phyloP scores from a whole-genome alignment of 2,329 filamentous ascomycete species.

The Penicillium sclerotigenum region DNA sequence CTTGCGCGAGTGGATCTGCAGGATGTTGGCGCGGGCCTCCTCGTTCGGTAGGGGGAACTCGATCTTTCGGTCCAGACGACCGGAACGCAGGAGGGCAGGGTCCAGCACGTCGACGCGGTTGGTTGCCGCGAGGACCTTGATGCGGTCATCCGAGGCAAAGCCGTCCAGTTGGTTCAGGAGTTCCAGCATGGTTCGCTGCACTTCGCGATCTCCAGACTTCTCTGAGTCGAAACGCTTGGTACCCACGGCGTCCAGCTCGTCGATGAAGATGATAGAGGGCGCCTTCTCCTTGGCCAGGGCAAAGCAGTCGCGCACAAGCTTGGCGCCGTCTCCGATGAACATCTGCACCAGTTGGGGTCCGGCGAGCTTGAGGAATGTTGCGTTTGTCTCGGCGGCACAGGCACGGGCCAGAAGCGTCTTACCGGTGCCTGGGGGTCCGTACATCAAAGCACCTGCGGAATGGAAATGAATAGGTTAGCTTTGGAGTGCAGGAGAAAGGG shows the following conservation, averaged over 20 bases:
- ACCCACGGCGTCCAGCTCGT: slow-evolving; percentile 96
- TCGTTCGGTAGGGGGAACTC: slow-evolving; percentile 98
- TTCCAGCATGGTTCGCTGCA: slow-evolving; percentile 98
- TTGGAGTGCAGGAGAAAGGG: slow-evolving; percentile 2
- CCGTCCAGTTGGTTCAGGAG: slow-evolving; percentile 97
- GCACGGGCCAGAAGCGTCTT: slow-evolving; percentile 73
- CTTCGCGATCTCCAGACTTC: slow-evolving; percentile 95
- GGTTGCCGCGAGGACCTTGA: slow-evolving; percentile 92
- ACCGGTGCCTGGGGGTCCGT: slow-evolving; percentile 61
- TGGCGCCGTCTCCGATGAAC: slow-evolving; percentile 98
- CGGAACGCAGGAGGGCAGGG: slow-evolving; percentile 84
- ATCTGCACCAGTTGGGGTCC: slow-evolving; percentile 98
- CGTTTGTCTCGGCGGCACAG: slow-evolving; percentile 95
- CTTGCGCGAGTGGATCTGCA: slow-evolving; percentile 96
- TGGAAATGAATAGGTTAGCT: slow-evolving; percentile 7
- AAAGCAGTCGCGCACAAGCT: slow-evolving; percentile 95
- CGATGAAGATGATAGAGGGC: slow-evolving; percentile 98
- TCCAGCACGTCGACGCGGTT: slow-evolving; percentile 94
- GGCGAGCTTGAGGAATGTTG: slow-evolving; percentile 96
- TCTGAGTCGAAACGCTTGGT: slow-evolving; percentile 99
- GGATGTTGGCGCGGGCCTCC: slow-evolving; percentile 92
- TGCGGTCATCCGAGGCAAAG: slow-evolving; percentile 92
- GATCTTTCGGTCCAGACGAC: slow-evolving; percentile 92
- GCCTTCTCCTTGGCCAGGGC: slow-evolving; percentile 98
- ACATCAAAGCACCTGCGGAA: slow-evolving; percentile 84